These are phyloP conservation scores for Umbelopsis isabellina DNA, from an alignment of 192 early-diverging fungal genomes.

Conservation along the genomic window DNA sequence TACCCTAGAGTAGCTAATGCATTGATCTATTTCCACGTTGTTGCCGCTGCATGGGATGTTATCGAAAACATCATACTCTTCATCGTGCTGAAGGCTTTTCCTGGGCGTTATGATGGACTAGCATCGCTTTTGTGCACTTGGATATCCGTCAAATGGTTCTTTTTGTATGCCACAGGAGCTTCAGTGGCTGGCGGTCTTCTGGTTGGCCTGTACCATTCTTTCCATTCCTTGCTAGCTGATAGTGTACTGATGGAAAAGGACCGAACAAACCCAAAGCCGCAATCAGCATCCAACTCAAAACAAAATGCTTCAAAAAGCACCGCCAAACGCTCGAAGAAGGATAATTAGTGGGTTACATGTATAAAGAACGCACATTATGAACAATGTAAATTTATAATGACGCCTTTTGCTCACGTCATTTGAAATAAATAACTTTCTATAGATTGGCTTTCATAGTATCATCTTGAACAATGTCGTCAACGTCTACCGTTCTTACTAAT, in stretches of 20 bases:
- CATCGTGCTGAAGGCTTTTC: constrained; percentile 20
- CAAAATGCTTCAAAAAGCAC: not conserved
- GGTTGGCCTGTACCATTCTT: constrained; percentile 34
- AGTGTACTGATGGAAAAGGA: constrained; percentile 43
- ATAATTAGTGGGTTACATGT: not conserved
- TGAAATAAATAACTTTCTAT: not conserved
- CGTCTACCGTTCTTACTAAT: not conserved
- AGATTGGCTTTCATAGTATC: constrained; percentile 4
- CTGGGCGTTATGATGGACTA: constrained; percentile 16
- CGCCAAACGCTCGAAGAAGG: not conserved
- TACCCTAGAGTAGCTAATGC: constrained; percentile 23
- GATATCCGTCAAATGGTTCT: constrained; percentile 29
- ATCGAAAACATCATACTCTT: constrained; percentile 26
- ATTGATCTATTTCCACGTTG: constrained; percentile 29
- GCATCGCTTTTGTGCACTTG: not conserved
- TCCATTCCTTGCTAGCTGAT: constrained; percentile 34
- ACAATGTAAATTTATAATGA: not conserved
- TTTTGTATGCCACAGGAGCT: constrained; percentile 15
- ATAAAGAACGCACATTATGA: not conserved
- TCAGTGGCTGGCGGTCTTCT: constrained; percentile 20
- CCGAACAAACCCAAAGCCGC: constrained; percentile 1
- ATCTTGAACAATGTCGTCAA: constrained; percentile 1
- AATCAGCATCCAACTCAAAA: not conserved
- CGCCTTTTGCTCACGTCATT: not conserved
- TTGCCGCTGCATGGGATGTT: constrained; percentile 22